Evolutionary conservation across 23 red algal species (phyloP), one percentile per base, ranked within the genome.

Genomic region (Gracilaria gracilis): DNA sequence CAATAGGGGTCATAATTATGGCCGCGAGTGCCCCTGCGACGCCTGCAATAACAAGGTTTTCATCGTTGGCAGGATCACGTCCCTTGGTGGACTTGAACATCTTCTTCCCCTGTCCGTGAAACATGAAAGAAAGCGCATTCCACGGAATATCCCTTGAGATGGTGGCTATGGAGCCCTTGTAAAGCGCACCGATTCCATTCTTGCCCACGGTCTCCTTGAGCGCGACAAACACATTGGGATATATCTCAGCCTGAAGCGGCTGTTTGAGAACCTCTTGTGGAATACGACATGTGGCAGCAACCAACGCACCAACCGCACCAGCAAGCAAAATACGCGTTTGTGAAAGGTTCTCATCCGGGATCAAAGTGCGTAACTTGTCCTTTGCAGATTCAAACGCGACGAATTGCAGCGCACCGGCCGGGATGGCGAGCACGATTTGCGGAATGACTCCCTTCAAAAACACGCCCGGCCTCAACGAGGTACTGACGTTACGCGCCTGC

Each of bases 251-350:
- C 87, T 99, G 97, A 74, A 99, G 96, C 27, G 94, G 85, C 76
- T 99, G 97, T 78, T 99, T 99, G 24, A 96, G 71, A 61, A 99
- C 97, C 84, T 99, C 97, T 70, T 99, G 97, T 67, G 97, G 97
- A 70, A 99, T 91, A 35, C 97, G 93, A 27, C 93, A 81, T 17
- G 61, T 73, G n/a, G 97, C 91, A 14, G 97, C 97, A 38, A 91
- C 90, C 9, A 96, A 36, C 0, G 97, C 97, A 27, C 97, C 97
- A 82, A 57, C 46, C 14, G 94, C 97, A 17, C 97, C 97, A 6
- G 97, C 80, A n/a, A 99, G 31, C 14, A 99, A 78, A 55, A 95
- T 91, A 16, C 90, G 82, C n/a, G 84, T 31, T 39, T 90, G 74
- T 20, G 90, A 81, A 29, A 86, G 49, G 13, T 48, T 80, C 2